Evolutionary conservation across 805 yeast species (phyloP), one percentile per base, ranked within the genome.

Genomic region (Saccharomycopsis sp.): DNA sequence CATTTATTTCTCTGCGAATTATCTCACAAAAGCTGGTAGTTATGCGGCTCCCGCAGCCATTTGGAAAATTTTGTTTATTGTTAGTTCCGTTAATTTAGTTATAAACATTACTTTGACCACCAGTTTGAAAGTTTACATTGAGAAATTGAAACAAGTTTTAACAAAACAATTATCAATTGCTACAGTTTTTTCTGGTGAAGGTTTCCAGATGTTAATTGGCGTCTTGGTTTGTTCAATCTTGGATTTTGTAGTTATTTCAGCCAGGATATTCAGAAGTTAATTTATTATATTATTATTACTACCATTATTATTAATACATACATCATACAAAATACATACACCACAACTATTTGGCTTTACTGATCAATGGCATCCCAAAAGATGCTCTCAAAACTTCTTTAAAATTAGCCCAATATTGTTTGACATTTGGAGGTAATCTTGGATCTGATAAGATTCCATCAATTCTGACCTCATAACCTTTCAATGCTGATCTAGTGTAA

Each of bases 401-500:
- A 55, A 67, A 46, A 45, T 62, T 58, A 39, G 67, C 60, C 82
- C 86, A 79, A 43, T 51, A 58, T 42, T 65, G 61, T 59, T 72
- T 77, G 41, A 68, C 63, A 4, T 55, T 53, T 9, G 74, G 72
- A 14, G 83, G 81, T 16, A 77, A 65, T n/a, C 66, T 54, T 35
- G 81, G 74, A 44, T 76, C 73, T 33, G 69, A 59, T 34, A 78
- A 64, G 14, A 78, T 46, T 16, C 81, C 77, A 59, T 81, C 84
- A 40, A 75, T 53, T 53, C 81, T 69, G 39, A 83, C 79, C 62
- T 85, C 94, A 67, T 81, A 67, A 42, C 71, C 67, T 65, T 82
- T 78, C 59, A 86, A 68, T 26, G 77, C 79, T 51, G 74, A 67
- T 63, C 85, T 80, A 45, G 87, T 81, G 66, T 78, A 79, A 24